A percentile compares a stretch with the other conserved stretches of the same genome.
Conservation (phyloP, 805 yeast species). For the Kuraishia molischiana region DNA sequence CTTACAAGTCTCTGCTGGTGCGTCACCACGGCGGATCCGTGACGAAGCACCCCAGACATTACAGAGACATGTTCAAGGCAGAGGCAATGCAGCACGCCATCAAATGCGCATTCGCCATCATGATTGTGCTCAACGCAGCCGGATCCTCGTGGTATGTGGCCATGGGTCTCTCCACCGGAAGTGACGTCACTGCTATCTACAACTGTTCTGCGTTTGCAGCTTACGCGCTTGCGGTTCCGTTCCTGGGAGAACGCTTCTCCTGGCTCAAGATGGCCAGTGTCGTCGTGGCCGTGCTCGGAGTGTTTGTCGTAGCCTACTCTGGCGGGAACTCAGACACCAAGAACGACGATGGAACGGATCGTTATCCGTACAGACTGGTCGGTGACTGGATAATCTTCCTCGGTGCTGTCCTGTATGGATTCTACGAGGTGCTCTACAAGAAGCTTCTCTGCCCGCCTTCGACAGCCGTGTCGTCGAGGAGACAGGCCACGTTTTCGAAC, state of each 20-base stretch:
- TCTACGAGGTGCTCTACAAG: constrained; percentile 79
- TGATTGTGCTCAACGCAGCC: constrained; percentile 57
- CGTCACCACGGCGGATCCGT: constrained; percentile 16
- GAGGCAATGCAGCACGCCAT: constrained; percentile 40
- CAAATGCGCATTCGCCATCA: constrained; percentile 30
- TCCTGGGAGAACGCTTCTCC: constrained; percentile 57
- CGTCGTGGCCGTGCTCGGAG: constrained; percentile 62
- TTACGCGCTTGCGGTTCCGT: constrained; percentile 70
- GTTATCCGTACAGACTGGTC: constrained; percentile 47
- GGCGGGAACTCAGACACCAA: constrained; percentile 28
- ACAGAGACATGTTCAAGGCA: constrained; percentile 26
- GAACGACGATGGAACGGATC: constrained; percentile 11
- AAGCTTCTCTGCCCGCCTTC: constrained; percentile 65
- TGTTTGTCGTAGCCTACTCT: constrained; percentile 67
- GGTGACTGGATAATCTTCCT: constrained; percentile 64
- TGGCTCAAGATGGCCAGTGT: constrained; percentile 61
- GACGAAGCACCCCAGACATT: constrained; percentile 14
- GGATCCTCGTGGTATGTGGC: constrained; percentile 84
- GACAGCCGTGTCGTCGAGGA: constrained; percentile 44
- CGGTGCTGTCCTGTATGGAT: constrained; percentile 74
- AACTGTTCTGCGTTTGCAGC: constrained; percentile 89
- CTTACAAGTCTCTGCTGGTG: constrained; percentile 17
- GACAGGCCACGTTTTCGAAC: constrained; percentile 76
- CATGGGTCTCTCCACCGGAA: constrained; percentile 69
- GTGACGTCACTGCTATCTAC: constrained; percentile 85